Base-by-base conservation (phyloP, 768 basidiomycete genomes). In the Epithele typhae region DNA sequence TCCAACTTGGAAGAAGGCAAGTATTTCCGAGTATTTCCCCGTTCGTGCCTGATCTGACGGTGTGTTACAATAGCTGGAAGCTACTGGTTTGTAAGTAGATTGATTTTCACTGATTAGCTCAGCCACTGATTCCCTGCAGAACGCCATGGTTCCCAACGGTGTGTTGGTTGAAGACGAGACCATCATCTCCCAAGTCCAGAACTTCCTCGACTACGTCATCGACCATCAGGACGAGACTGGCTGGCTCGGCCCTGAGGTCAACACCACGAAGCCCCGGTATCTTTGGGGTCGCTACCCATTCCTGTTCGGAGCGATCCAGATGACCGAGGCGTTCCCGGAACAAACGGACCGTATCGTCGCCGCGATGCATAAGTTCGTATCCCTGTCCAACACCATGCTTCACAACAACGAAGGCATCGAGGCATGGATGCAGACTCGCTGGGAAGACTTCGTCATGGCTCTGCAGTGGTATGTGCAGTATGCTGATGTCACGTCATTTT, bases 241-340 rank as follows among this genome's bases (percentile, higher is more conserved):
- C 3, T 78, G 78, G 78, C 64, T 79, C 22, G 78, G 77, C 3
- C 77, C 78, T 4, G 77, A 78, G 51, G 75, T 75, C 15, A 69
- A 69, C 44, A 77, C 75, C 8, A 71, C 62, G 25, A 77, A 78
- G 53, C 76, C 78, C 19, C 68, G 75, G 7, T 77, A 72, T 48
- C 60, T 79, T 4, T 78, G 77, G 78, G 77, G 77, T 45, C 67
- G 76, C 70, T 78, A 78, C 49, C 77, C 78, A 0, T 79, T 78
- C 64, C 69, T 80, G 58, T 76, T 79, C 49, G 77, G 77, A 12
- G 78, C 76, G 3, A 78, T 78, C 23, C 77, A 79, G 63, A 75
- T 78, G 72, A 69, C 71, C 1, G 78, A 79, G 54, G 64, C 62
- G 35, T 55, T 77, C 53, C 65, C 75, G 1, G 57, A 72, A 0